These are phyloP conservation scores for Lizonia empirigonia DNA, from an alignment of 2,329 filamentous ascomycete species.

Conservation along the genomic window DNA sequence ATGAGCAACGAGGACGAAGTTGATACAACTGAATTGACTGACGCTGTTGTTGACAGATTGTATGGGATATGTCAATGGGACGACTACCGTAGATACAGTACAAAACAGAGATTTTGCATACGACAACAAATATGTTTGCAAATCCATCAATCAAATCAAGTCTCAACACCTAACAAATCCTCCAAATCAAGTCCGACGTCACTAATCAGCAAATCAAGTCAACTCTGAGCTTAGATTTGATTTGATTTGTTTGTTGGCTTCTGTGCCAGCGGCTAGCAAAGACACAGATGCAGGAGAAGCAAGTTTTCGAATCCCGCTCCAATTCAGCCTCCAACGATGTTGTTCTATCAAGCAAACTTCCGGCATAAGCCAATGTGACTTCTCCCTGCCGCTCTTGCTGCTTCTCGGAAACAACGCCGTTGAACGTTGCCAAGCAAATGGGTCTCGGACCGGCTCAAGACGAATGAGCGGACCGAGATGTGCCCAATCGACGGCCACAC, in stretches of 20 bases:
- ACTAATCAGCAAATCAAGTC: background rate
- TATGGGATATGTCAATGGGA: no score
- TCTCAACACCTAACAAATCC: no score
- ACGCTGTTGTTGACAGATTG: no score
- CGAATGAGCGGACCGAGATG: conserved; percentile 28
- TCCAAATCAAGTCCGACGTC: background rate
- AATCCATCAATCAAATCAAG: no score
- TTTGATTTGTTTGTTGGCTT: no score
- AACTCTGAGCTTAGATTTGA: no score
- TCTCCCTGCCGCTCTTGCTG: background rate
- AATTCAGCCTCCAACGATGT: background rate
- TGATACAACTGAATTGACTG: no score
- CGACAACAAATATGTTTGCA: no score
- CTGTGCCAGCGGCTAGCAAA: background rate
- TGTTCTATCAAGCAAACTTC: background rate
- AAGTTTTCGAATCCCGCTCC: background rate
- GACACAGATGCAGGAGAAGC: background rate
- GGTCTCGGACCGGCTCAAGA: conserved; percentile 21
- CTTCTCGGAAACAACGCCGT: conserved; percentile 5
- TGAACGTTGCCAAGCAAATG: background rate
- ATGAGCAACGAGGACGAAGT: no score
- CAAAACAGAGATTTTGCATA: no score
- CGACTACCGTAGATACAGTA: no score
- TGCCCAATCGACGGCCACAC: conserved; percentile 14
- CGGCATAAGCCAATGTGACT: background rate